Percentiles rank a stretch among this genome's conserved stretches.
phyloP scores from a whole-genome alignment of 345 rosid species.

The Erysimum cheiranthoides region DNA sequence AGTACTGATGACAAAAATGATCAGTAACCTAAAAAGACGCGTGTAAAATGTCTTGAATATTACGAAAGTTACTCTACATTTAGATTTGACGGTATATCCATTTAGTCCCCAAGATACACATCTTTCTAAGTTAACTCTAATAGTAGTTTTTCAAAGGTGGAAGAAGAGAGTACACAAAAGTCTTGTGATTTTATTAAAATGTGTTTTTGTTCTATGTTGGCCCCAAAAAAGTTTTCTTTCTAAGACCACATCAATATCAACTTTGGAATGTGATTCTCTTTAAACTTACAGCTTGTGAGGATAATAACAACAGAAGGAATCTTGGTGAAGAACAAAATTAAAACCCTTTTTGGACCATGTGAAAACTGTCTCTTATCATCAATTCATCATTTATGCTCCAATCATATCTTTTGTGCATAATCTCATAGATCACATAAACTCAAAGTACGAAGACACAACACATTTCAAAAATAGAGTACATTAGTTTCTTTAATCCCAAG shows the following conservation, averaged over 20 bases:
- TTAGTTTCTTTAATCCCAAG: conserved; percentile 31
- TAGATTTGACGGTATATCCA: background rate
- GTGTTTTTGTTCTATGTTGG: background rate
- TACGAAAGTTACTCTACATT: background rate
- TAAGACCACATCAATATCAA: conserved; percentile 15
- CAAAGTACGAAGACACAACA: conserved; percentile 4
- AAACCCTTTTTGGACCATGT: conserved; percentile 28
- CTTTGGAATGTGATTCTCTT: conserved; percentile 45
- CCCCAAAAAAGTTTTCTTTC: background rate
- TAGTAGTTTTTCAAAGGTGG: conserved; percentile 11
- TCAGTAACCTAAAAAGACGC: background rate
- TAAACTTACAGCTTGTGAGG: conserved; percentile 33
- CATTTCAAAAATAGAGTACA: conserved; percentile 20
- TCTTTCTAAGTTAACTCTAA: background rate
- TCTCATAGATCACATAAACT: conserved; percentile 24
- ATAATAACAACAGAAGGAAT: conserved; percentile 31
- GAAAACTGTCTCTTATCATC: conserved; percentile 34
- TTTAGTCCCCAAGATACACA: background rate
- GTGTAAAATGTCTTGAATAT: background rate
- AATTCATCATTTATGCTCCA: conserved; percentile 28
- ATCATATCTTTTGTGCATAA: conserved; percentile 7
- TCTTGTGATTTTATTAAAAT: conserved; percentile 8
- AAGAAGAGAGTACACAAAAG: conserved; percentile 2
- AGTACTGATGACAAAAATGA: too few species aligned
- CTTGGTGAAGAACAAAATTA: conserved; percentile 27